These are phyloP conservation scores for Mallotus nudiflorus DNA, from an alignment of 345 rosid species.

Conservation along the genomic window DNA sequence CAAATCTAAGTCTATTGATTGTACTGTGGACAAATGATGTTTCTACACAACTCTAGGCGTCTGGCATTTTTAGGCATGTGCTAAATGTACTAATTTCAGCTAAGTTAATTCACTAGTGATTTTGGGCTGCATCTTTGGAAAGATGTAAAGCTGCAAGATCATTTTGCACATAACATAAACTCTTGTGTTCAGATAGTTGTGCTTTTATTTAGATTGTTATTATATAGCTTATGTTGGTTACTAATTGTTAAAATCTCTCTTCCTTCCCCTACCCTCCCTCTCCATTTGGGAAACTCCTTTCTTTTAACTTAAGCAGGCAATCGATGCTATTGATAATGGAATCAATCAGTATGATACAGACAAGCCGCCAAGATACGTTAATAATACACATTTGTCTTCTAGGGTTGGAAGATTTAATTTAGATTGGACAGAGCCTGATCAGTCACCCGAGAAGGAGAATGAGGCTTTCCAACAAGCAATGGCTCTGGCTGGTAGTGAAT, in stretches of 20 bases:
- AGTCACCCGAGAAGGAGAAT: conserved; percentile 83
- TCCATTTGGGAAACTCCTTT: conserved; percentile 1
- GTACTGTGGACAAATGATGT: background rate
- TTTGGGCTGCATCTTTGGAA: too few species aligned
- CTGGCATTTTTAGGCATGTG: background rate
- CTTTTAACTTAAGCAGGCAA: conserved; percentile 43
- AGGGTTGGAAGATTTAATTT: conserved; percentile 85
- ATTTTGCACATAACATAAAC: too few species aligned
- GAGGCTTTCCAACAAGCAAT: conserved; percentile 78
- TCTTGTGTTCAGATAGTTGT: background rate
- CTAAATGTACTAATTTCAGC: background rate
- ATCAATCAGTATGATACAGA: conserved; percentile 78
- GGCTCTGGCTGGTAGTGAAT: conserved; percentile 81
- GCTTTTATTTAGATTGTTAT: background rate
- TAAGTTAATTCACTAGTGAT: too few species aligned
- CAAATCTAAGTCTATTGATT: background rate
- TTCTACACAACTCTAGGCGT: background rate
- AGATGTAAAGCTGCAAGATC: too few species aligned
- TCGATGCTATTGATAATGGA: conserved; percentile 89
- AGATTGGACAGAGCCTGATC: conserved; percentile 93
- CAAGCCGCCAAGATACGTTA: conserved; percentile 83
- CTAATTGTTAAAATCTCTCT: background rate
- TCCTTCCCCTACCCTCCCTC: background rate
- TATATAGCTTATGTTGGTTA: background rate
- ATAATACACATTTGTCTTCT: conserved; percentile 77